Conservation (phyloP, 2,329 filamentous ascomycete species). For the Alternaria tenuissima region DNA sequence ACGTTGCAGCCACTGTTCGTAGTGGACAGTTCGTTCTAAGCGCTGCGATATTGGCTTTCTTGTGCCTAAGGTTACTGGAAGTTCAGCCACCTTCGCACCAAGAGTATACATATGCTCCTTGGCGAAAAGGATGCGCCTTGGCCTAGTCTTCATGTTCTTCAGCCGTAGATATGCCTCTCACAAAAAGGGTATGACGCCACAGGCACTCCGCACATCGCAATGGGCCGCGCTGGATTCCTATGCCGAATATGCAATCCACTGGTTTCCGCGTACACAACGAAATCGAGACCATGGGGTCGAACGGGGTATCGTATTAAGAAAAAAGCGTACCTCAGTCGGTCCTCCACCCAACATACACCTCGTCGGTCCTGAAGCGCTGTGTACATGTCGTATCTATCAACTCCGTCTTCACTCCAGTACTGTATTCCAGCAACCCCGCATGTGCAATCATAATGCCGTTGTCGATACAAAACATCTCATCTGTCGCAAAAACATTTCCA, state of each 20-base stretch:
- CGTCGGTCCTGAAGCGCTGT: constrained; percentile 61
- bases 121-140: no score
- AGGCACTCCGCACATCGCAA: background rate
- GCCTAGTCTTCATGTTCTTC: no score
- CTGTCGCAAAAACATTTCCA: constrained; percentile 91
- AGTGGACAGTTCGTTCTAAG: no score
- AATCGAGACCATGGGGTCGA: background rate
- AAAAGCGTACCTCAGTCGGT: constrained; percentile 39
- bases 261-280: background rate
- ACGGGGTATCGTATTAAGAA: constrained; percentile 21
- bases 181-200: background rate
- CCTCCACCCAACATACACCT: constrained; percentile 60
- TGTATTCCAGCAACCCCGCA: constrained; percentile 85
- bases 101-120: no score
- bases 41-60: no score
- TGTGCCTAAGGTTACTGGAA: no score
- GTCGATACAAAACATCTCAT: constrained; percentile 98
- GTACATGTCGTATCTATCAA: constrained; percentile 80
- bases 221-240: background rate
- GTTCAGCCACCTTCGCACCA: no score
- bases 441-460: constrained; percentile 99
- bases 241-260: background rate
- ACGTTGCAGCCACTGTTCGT: no score
- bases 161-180: background rate
- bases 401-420: constrained; percentile 78